phyloP scores from a whole-genome alignment of 768 basidiomycete species.

The Strobilomyces echinocephalus region DNA sequence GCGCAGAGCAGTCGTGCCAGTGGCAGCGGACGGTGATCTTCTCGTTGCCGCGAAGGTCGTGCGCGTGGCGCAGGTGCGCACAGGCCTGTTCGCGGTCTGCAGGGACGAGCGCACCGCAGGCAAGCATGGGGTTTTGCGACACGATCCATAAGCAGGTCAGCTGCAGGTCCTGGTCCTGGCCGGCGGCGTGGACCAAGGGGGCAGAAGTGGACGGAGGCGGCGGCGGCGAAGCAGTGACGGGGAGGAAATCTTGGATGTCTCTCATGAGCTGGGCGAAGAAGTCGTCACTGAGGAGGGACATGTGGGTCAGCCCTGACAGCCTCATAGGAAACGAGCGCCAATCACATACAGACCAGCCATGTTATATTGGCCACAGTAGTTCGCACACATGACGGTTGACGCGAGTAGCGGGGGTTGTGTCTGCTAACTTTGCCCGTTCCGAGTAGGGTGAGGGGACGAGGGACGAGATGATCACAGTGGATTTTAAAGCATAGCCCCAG shows the following conservation, averaged over 20 bases:
- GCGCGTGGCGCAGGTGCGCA: constrained; percentile 10
- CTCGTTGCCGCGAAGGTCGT: constrained; percentile 17
- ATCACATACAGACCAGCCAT: constrained; percentile 10
- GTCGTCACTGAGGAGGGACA: constrained; percentile 4
- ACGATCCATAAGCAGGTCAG: constrained; percentile 12
- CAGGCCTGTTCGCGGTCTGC: constrained; percentile 1
- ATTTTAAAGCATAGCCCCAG: constrained; percentile 2
- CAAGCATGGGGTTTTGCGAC: neutral
- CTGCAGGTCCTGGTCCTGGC: no score
- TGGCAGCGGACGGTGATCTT: constrained; percentile 6
- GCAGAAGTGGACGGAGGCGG: neutral
- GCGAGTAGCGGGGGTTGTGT: neutral
- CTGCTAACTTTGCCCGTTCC: no score
- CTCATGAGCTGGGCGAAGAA: constrained; percentile 12
- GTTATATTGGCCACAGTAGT: neutral
- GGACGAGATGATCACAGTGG: neutral
- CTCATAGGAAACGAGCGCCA: neutral
- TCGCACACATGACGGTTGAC: constrained; percentile 1
- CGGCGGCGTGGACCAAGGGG: neutral
- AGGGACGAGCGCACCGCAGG: constrained; percentile 7
- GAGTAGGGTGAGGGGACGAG: neutral
- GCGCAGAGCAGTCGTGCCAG: constrained; percentile 11
- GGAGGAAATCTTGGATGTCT: neutral
- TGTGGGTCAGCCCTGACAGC: neutral
- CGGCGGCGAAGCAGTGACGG: neutral